A percentile compares a stretch with the other conserved stretches of the same genome.
phyloP scores from a whole-genome alignment of 2,329 filamentous ascomycete species.

The Clarireedia homoeocarpa region DNA sequence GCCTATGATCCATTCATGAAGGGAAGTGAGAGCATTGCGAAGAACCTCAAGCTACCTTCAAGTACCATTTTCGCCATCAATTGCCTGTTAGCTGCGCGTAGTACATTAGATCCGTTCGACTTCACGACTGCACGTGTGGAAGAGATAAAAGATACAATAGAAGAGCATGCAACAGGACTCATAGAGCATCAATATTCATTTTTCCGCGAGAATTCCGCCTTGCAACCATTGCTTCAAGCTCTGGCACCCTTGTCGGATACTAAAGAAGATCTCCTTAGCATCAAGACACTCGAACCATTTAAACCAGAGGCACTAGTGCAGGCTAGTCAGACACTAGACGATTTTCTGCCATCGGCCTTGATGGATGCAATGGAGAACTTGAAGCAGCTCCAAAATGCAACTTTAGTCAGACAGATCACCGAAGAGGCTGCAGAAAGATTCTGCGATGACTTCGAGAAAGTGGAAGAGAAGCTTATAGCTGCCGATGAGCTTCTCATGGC shows the following conservation, averaged over 20 bases:
- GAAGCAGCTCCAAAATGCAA: constrained; percentile 62
- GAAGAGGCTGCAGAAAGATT: constrained; percentile 79
- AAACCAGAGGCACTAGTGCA: constrained; percentile 52
- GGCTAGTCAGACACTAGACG: constrained; percentile 72
- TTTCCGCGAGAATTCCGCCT: constrained; percentile 66
- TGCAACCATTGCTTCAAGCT: constrained; percentile 55
- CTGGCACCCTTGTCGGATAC: constrained; percentile 33
- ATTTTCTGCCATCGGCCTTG: constrained; percentile 84
- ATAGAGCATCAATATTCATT: constrained; percentile 62
- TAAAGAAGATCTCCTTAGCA: constrained; percentile 47
- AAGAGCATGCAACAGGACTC: constrained; percentile 48
- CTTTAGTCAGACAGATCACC: constrained; percentile 66
- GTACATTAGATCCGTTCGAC: constrained; percentile 48
- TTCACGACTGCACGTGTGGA: constrained; percentile 53
- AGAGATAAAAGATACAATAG: constrained; percentile 49
- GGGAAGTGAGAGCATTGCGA: constrained; percentile 63
- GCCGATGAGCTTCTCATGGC: constrained; percentile 43
- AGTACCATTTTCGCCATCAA: constrained; percentile 67
- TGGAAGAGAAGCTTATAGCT: constrained; percentile 53
- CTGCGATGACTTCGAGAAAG: constrained; percentile 71
- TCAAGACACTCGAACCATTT: constrained; percentile 53
- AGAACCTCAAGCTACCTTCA: constrained; percentile 49
- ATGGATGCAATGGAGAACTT: constrained; percentile 87
- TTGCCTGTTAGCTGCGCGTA: constrained; percentile 53
- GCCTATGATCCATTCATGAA: constrained; percentile 80